These are phyloP conservation scores for Aspergillaceae sp. DNA, from an alignment of 2,329 filamentous ascomycete species.

Conservation along the genomic window DNA sequence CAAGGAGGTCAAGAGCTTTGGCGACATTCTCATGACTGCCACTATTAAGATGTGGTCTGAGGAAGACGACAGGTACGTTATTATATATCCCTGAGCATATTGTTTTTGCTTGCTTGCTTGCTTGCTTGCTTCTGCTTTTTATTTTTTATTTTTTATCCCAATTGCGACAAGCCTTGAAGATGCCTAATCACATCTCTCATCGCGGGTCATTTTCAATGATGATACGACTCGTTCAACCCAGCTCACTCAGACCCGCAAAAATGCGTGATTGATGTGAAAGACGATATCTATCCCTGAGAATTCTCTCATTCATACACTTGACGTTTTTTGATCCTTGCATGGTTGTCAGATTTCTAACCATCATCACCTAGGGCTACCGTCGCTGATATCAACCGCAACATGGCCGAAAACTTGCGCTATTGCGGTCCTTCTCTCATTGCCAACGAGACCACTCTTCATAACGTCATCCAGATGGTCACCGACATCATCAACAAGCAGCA, in stretches of 20 bases:
- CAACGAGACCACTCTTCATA: conserved; percentile 62
- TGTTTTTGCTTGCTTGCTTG: conserved; percentile 9
- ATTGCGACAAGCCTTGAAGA: conserved; percentile 1
- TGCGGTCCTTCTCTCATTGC: conserved; percentile 80
- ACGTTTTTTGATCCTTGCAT: conserved; percentile 10
- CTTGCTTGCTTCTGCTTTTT: conserved; percentile 15
- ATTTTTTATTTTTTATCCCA: conserved; percentile 20
- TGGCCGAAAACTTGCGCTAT: conserved; percentile 81
- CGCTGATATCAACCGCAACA: conserved; percentile 89
- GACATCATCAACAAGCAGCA: conserved; percentile 83
- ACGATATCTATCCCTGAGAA: conserved; percentile 49
- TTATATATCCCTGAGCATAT: conserved; percentile 4
- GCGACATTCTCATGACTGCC: conserved; percentile 72
- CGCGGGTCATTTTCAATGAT: conserved; percentile 51
- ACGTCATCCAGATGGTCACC: conserved; percentile 65
- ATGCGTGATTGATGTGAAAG: conserved; percentile 76
- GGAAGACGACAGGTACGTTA: conserved; percentile 83
- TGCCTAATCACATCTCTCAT: conserved; percentile 1
- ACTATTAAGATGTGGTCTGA: conserved; percentile 82
- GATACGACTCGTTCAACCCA: conserved; percentile 89
- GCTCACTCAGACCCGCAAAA: conserved; percentile 93
- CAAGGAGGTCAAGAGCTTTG: conserved; percentile 71
- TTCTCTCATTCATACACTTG: conserved; percentile 35
- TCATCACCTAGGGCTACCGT: conserved; percentile 60
- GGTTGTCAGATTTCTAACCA: conserved; percentile 34